Base-by-base conservation (phyloP, 768 basidiomycete species). In the Suillus decipiens region DNA sequence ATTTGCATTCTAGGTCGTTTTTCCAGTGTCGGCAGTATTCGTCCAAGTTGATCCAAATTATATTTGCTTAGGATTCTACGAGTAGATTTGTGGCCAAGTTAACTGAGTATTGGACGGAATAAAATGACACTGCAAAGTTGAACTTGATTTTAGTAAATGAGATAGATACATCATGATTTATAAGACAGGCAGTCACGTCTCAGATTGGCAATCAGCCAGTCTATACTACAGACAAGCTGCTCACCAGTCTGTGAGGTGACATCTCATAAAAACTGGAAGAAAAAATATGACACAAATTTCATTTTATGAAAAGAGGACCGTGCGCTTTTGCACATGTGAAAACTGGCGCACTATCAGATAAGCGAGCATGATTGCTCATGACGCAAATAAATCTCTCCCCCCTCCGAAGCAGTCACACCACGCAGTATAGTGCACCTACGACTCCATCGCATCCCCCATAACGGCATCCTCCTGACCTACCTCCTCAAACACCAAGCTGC, bases 401-500 rank as follows among this genome's bases (percentile, higher is more conserved):
- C 11, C 51, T 11, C 34, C n/a, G 6, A 36, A 36, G 12, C 2
- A 36, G 34, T 22, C 7, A 36, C n/a, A 9, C 2, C 6, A 22
- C 17, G 3, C 19, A 36, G 0, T 22, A 34, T 8, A 36, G 34
- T n/a, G 22, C 34, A 36, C 15, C 63, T 72, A 71, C 48, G 68
- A 63, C 12, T 81, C 81, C 80, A 78, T 81, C 10, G 66, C 67
- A 61, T 76, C 72, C 9, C 66, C 71, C 64, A 69, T 67, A 14
- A 67, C 24, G 19, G 69, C 74, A 47, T 80, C 81, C 45, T 73
- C 77, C 47, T 59, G 63, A 47, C 41, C 22, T 12, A 68, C 74
- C 76, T 90, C 90, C 71, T 92, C 90, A 71, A 91, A 91, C 57
- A 93, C 84, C 60, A 93, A 77, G 22, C 79, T 73, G 0, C 90